These are phyloP conservation scores for Tricholoma sp. DNA, from an alignment of 768 basidiomycete genomes.

Conservation along the genomic window DNA sequence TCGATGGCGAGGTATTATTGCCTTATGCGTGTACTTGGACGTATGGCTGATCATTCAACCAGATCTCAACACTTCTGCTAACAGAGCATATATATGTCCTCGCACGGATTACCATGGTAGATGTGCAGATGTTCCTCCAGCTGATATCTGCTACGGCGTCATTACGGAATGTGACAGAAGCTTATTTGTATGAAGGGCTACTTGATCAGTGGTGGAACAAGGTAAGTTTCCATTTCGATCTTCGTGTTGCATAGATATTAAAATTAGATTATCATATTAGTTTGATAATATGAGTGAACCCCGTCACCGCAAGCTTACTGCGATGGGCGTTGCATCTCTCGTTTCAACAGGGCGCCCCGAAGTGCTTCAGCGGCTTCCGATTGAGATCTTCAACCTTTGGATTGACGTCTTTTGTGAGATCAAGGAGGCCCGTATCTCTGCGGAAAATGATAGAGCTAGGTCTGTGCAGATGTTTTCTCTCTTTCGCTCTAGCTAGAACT, in stretches of 20 bases:
- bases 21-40: constrained; percentile 1
- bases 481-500: neutral
- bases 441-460: constrained; percentile 31
- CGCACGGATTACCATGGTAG: constrained; percentile 65
- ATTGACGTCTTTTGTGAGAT: constrained; percentile 85
- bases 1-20: constrained; percentile 60
- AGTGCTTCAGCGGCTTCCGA: constrained; percentile 64
- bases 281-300: constrained; percentile 91
- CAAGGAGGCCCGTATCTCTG: constrained; percentile 54
- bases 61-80: constrained; percentile 42
- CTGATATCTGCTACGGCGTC: constrained; percentile 62
- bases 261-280: constrained; percentile 30
- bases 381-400: constrained; percentile 85
- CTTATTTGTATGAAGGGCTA: constrained; percentile 56
- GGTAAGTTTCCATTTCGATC: constrained; percentile 32
- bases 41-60: constrained; percentile 1
- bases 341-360: constrained; percentile 71
- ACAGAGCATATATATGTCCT: constrained; percentile 73
- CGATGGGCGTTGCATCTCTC: constrained; percentile 76
- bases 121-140: constrained; percentile 63
- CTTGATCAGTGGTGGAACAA: constrained; percentile 83
- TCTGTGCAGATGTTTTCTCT: constrained; percentile 3
- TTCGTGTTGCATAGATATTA: neutral
- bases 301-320: constrained; percentile 74
- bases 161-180: constrained; percentile 41